Evolutionary conservation across 257 asterid genomes (phyloP).

Genomic region (Nicotiana attenuata): DNA sequence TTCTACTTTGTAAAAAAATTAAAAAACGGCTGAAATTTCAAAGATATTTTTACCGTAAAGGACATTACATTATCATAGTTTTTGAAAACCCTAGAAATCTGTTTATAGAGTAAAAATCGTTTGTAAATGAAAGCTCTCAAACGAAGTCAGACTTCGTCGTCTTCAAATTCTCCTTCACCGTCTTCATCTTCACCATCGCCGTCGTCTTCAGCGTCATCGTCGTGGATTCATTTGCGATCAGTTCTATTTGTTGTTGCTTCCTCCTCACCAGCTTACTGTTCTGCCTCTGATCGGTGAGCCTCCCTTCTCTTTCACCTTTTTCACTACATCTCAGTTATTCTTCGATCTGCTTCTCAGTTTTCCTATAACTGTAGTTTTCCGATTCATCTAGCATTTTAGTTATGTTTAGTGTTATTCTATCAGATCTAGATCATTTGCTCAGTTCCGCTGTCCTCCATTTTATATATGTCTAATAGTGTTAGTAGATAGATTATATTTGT

Average conservation of each 20-base stretch:
- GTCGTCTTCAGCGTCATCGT: slow-evolving; percentile 45
- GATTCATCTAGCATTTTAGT: not conserved
- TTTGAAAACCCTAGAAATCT: slow-evolving; percentile 45
- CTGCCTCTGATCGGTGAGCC: slow-evolving; percentile 80
- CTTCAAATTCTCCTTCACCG: slow-evolving; percentile 66
- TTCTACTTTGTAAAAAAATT: slow-evolving; percentile 41
- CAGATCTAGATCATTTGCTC: slow-evolving; percentile 2
- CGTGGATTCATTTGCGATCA: slow-evolving; percentile 95
- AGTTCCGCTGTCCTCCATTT: not conserved
- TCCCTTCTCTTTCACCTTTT: not conserved
- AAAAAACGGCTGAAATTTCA: slow-evolving; percentile 56
- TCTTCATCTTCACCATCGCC: slow-evolving; percentile 29
- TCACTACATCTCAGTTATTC: not conserved
- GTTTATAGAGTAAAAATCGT: not conserved
- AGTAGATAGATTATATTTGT: not conserved
- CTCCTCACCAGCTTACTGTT: slow-evolving; percentile 65
- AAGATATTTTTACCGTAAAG: slow-evolving; percentile 15
- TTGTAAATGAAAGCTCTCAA: slow-evolving; percentile 85
- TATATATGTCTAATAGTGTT: not conserved
- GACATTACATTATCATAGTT: slow-evolving; percentile 39
- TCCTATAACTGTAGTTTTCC: not conserved
- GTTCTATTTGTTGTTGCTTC: slow-evolving; percentile 75
- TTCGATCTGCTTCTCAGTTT: not conserved
- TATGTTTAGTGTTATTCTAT: not conserved
- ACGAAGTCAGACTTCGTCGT: slow-evolving; percentile 74